phyloP scores from a whole-genome alignment of 2,329 filamentous ascomycete species.

The Geoglossum cookeanum region DNA sequence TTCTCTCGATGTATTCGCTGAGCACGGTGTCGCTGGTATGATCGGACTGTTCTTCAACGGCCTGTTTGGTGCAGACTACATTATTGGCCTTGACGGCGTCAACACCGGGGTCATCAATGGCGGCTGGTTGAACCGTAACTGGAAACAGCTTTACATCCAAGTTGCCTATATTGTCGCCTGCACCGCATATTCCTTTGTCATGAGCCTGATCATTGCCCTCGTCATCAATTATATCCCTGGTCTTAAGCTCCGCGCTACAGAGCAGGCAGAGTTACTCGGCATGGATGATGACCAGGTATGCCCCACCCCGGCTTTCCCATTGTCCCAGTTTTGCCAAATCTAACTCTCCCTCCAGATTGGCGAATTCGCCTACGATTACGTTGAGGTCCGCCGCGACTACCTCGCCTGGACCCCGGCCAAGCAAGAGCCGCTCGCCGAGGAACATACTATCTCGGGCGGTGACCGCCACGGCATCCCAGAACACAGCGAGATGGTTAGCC shows the following conservation, averaged over 20 bases:
- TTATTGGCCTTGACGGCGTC: slow-evolving; percentile 58
- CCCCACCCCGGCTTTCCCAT: too few species aligned
- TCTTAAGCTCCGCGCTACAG: slow-evolving; percentile 58
- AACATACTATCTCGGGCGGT: slow-evolving; percentile 41
- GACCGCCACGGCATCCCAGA: slow-evolving; percentile 48
- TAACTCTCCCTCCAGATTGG: slow-evolving; percentile 37
- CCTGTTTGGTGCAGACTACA: slow-evolving; percentile 48
- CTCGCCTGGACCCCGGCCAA: slow-evolving; percentile 70
- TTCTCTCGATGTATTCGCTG: slow-evolving; percentile 52
- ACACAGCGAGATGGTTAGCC: slow-evolving; percentile 50
- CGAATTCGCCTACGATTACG: slow-evolving; percentile 81
- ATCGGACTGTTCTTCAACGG: slow-evolving; percentile 55
- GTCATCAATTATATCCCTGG: slow-evolving; percentile 57
- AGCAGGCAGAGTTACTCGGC: slow-evolving; percentile 67
- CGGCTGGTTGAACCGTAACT: slow-evolving; percentile 61
- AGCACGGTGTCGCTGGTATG: slow-evolving; percentile 51
- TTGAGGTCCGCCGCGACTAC: slow-evolving; percentile 75
- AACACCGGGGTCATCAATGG: slow-evolving; percentile 45
- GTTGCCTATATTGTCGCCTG: slow-evolving; percentile 53
- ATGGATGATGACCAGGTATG: slow-evolving; percentile 64
- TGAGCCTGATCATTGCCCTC: slow-evolving; percentile 57
- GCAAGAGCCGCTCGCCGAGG: slow-evolving; percentile 39
- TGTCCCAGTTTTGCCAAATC: too few species aligned
- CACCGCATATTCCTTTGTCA: slow-evolving; percentile 49
- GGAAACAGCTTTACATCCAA: slow-evolving; percentile 57